phyloP scores from a whole-genome alignment of 805 yeast species.

The Ogataea paraovalis region DNA sequence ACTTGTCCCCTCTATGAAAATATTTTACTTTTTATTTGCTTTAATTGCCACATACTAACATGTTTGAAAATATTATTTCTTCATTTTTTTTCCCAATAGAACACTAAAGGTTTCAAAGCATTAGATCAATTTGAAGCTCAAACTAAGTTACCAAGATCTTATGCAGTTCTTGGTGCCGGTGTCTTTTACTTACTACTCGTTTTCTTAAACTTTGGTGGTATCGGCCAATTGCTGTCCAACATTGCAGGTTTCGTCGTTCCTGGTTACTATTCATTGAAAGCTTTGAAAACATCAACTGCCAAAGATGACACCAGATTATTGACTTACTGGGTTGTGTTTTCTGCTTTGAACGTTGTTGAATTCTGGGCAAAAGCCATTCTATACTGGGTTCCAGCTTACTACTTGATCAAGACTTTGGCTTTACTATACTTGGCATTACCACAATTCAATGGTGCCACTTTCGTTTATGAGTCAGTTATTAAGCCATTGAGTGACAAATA shows the following conservation, averaged over 20 bases:
- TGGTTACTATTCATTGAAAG: conserved; percentile 80
- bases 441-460: conserved; percentile 76
- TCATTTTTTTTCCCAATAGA: too few species aligned
- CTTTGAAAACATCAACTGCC: conserved; percentile 65
- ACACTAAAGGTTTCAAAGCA: conserved; percentile 22
- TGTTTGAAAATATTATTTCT: too few species aligned
- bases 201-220: conserved; percentile 87
- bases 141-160: conserved; percentile 73
- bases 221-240: conserved; percentile 92
- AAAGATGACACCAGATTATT: conserved; percentile 83
- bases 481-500: conserved; percentile 58
- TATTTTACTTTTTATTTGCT: too few species aligned
- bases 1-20: too few species aligned
- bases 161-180: conserved; percentile 65
- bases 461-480: conserved; percentile 61
- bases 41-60: too few species aligned
- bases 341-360: conserved; percentile 84
- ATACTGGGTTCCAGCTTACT: conserved; percentile 96
- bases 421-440: conserved; percentile 89
- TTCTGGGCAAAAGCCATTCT: conserved; percentile 93
- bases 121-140: conserved; percentile 40
- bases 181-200: conserved; percentile 70
- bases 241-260: conserved; percentile 89
- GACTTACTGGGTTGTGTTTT: conserved; percentile 98
- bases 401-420: conserved; percentile 85